A percentile compares a stretch with the other conserved stretches of the same genome.
These are phyloP conservation scores for Letharia columbiana DNA, from an alignment of 495 filamentous ascomycete genomes.

Conservation along the genomic window DNA sequence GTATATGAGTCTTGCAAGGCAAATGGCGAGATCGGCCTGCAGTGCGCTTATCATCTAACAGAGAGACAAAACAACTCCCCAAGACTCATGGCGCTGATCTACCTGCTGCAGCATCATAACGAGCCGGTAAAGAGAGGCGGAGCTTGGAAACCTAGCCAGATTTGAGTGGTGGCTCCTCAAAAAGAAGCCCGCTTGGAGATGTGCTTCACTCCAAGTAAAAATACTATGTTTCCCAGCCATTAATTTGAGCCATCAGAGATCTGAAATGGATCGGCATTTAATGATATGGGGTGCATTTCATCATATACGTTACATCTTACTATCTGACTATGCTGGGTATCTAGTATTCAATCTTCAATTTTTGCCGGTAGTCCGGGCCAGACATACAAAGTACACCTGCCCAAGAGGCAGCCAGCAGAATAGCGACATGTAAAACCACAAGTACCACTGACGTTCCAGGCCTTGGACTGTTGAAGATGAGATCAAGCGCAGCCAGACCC, in stretches of 20 bases:
- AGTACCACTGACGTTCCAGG: constrained; percentile 14
- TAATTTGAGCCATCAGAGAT: neutral
- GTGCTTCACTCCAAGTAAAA: neutral
- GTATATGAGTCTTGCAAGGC: neutral
- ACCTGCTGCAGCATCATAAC: neutral
- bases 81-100: neutral
- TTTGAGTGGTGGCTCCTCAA: neutral
- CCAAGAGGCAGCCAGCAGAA: constrained; percentile 12
- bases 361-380: neutral
- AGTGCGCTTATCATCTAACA: neutral
- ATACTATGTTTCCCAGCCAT: neutral
- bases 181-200: neutral
- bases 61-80: too few species aligned
- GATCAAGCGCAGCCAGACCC: constrained; percentile 47
- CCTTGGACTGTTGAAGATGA: constrained; percentile 19
- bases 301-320: neutral
- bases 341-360: constrained; percentile 7
- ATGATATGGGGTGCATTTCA: neutral
- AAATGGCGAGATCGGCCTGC: neutral
- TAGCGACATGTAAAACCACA: constrained; percentile 19
- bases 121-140: neutral
- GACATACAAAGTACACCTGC: constrained; percentile 18
- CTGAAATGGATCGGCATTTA: neutral
- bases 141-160: neutral
- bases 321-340: constrained; percentile 12